phyloP scores from a whole-genome alignment of 139 green algal genomes.

The Medakamo hakoo region DNA sequence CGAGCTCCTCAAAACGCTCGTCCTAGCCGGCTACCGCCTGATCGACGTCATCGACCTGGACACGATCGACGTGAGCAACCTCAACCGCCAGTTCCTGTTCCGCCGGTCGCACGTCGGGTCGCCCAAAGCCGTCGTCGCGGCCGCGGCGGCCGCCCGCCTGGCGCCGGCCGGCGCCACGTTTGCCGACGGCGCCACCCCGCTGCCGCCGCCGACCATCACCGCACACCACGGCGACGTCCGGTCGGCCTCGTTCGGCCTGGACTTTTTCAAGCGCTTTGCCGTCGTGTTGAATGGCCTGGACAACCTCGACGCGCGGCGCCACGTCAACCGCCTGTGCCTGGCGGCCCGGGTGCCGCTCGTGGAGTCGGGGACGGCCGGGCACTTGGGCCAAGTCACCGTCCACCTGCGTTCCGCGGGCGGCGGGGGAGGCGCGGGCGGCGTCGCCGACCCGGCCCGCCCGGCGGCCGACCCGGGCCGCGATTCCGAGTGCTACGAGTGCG shows the following conservation, averaged over 20 bases:
- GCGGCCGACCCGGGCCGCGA: slow-evolving; percentile 16
- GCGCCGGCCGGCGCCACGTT: slow-evolving; percentile 38
- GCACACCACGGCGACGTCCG: slow-evolving; percentile 50
- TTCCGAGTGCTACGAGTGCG: slow-evolving; percentile 93
- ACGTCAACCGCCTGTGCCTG: slow-evolving; percentile 87
- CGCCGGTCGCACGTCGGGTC: slow-evolving; percentile 80
- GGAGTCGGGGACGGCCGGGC: slow-evolving; percentile 86
- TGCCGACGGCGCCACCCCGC: no score
- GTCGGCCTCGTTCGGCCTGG: slow-evolving; percentile 54
- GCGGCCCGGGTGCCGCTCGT: slow-evolving; percentile 73
- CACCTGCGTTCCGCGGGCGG: no score
- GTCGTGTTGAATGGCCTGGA: slow-evolving; percentile 96
- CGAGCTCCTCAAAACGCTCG: slow-evolving; percentile 96
- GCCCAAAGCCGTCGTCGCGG: slow-evolving; percentile 80
- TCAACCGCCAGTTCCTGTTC: slow-evolving; percentile 99
- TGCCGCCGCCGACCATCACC: background rate
- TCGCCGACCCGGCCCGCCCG: background rate
- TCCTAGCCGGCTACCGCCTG: slow-evolving; percentile 71
- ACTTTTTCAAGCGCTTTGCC: slow-evolving; percentile 81
- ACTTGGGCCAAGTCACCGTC: slow-evolving; percentile 60
- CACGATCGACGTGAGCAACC: slow-evolving; percentile 96
- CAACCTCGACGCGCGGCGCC: slow-evolving; percentile 82
- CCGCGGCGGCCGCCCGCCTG: slow-evolving; percentile 50
- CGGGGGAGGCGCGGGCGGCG: background rate
- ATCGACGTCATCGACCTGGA: slow-evolving; percentile 94